Base-by-base conservation (phyloP, 2,329 filamentous ascomycete species). In the Diplocarpon rosae region DNA sequence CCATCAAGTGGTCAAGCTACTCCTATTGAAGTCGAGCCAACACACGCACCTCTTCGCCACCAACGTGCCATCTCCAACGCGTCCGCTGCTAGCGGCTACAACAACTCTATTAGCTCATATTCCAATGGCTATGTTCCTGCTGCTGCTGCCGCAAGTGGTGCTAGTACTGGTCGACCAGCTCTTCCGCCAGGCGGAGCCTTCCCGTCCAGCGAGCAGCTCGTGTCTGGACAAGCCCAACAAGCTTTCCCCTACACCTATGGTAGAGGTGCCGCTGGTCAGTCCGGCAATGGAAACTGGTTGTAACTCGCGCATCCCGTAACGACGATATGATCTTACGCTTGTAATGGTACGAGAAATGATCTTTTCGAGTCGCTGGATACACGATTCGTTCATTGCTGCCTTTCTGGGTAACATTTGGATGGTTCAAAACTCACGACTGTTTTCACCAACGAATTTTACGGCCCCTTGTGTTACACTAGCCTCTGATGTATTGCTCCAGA, bases 301-400 rank as follows among this genome's bases (percentile, higher is more conserved):
- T 61, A 54, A 58, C 38, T 40, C 38, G 32, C 37, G 37, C 20
- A 45, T 47, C 47, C 49, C 48, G 54, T 53, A 51, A 61, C 46
- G 59, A 62, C 48, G 58, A 57, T 47, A 62, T 45, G 60, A 62
- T 59, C 54, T 53, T 56, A 60, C 57, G 56, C 52, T 53, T 62
- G 59, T 62, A 62, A 62, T 53, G 59, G 59, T 62, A 62, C 59
- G 55, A 57, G 52, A 46, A 52, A 60, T 46, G 56, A 59, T 61
- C 52, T 52, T 57, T 60, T 55, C 52, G 48, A 54, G 46, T 46
- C 54, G 45, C 52, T 46, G 54, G 50, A 53, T 48, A 35, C 43
- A 38, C 47, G 31, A 47, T 47, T 46, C 48, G 45, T 41, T 52
- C 41, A 48, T 39, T 37, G 42, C 40, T 44, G 45, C 48, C 42